Evolutionary conservation across 352 stramenopile species (phyloP).

Genomic region (Phytopythium helicoides): DNA sequence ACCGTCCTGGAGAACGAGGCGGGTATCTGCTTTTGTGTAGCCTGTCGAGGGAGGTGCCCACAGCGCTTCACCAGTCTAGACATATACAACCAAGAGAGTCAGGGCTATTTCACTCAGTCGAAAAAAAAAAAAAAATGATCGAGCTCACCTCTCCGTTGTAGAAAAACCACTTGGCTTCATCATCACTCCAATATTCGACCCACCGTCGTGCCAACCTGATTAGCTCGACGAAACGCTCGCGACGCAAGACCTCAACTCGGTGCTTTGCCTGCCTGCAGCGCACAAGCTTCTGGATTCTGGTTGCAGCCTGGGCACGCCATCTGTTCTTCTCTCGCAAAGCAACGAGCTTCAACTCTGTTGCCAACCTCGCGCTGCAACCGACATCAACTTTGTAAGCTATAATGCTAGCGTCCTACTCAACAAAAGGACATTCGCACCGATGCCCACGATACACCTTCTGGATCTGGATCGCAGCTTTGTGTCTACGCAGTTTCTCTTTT

Average conservation of each 20-base stretch:
- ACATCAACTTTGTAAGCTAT: not conserved
- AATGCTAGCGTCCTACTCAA: not conserved
- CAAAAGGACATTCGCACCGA: conserved; percentile 24
- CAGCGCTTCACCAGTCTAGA: conserved; percentile 60
- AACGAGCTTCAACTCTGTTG: conserved; percentile 66
- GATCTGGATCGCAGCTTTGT: conserved; percentile 49
- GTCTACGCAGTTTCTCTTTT: conserved; percentile 25
- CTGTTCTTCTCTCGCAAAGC: conserved; percentile 59
- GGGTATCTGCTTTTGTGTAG: conserved; percentile 68
- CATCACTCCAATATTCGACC: conserved; percentile 80
- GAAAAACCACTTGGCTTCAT: conserved; percentile 73
- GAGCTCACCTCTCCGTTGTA: conserved; percentile 63
- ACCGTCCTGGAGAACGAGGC: conserved; percentile 68
- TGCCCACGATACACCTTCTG: conserved; percentile 75
- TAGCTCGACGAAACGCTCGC: conserved; percentile 32
- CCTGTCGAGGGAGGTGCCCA: conserved; percentile 65
- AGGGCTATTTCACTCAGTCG: not conserved
- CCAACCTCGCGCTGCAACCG: conserved; percentile 41
- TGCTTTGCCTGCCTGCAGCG: conserved; percentile 46
- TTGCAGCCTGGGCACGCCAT: conserved; percentile 46
- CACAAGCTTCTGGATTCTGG: conserved; percentile 62
- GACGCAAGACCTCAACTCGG: conserved; percentile 25
- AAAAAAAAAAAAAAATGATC: not conserved
- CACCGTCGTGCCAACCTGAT: conserved; percentile 48
- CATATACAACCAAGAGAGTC: conserved; percentile 3